Evolutionary conservation across 2,329 filamentous ascomycete species (phyloP).

Genomic region (Fusarium drepaniforme): DNA sequence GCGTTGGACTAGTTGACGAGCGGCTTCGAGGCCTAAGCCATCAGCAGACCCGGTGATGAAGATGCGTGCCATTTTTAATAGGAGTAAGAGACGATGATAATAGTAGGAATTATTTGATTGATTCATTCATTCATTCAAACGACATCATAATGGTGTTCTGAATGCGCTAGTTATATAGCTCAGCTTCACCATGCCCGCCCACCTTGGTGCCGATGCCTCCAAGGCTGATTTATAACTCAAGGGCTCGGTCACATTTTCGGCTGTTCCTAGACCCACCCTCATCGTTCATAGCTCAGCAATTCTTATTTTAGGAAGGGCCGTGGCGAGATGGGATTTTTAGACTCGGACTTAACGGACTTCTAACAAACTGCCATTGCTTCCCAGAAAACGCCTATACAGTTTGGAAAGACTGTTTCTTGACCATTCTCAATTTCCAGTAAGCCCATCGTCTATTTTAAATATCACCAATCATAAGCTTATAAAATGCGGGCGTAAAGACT

Average conservation of each 20-base stretch:
- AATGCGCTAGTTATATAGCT: neutral
- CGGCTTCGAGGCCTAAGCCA: constrained; percentile 40
- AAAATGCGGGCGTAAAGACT: neutral
- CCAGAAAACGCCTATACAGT: neutral
- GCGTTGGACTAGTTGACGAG: constrained; percentile 38
- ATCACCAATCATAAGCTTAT: neutral
- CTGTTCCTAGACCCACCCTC: neutral
- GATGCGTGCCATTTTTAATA: constrained; percentile 34
- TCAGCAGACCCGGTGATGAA: constrained; percentile 43
- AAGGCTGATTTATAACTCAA: neutral
- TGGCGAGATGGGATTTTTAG: neutral
- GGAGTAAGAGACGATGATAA: neutral
- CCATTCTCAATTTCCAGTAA: neutral
- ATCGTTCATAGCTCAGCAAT: neutral
- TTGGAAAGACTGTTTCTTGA: neutral
- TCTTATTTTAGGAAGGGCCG: neutral
- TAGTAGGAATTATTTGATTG: neutral
- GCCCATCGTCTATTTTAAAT: neutral
- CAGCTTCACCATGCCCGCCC: neutral
- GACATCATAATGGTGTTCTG: neutral
- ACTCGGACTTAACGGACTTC: neutral
- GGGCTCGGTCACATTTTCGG: neutral
- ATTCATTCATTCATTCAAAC: neutral
- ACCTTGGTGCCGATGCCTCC: neutral
- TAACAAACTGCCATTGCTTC: neutral